Percentiles rank a stretch among this genome's conserved stretches.
These are phyloP conservation scores for Camellia granthamiana DNA, from an alignment of 148 eudicot species.

Conservation along the genomic window DNA sequence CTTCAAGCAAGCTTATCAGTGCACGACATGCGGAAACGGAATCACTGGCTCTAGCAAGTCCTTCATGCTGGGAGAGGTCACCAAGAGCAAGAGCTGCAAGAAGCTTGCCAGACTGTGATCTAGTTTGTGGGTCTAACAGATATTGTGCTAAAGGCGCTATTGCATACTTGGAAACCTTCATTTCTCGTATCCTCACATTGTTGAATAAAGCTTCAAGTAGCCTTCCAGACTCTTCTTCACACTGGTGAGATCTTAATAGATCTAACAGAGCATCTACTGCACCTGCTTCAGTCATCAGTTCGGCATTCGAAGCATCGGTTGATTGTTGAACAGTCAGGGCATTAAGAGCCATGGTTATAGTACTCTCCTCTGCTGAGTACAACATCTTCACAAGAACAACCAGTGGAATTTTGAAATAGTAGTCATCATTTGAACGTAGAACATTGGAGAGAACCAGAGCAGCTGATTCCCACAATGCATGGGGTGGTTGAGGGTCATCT, in stretches of 20 bases:
- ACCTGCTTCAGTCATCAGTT: conserved; percentile 71
- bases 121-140: conserved; percentile 75
- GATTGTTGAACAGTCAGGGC: conserved; percentile 61
- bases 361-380: conserved; percentile 50
- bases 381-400: conserved; percentile 73
- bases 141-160: conserved; percentile 75
- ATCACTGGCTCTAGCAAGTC: conserved; percentile 67
- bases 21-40: conserved; percentile 78
- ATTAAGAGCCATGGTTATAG: conserved; percentile 50
- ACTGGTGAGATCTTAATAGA: conserved; percentile 62
- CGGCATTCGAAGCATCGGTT: conserved; percentile 54
- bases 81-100: conserved; percentile 84
- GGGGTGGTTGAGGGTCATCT: conserved; percentile 67
- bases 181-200: conserved; percentile 58
- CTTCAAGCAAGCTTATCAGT: conserved; percentile 63
- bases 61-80: conserved; percentile 80
- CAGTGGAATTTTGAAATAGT: conserved; percentile 58
- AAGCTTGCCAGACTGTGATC: conserved; percentile 57
- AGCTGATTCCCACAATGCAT: conserved; percentile 75
- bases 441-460: conserved; percentile 62
- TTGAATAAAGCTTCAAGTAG: conserved; percentile 73
- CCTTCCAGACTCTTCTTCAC: conserved; percentile 70
- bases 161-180: conserved; percentile 67
- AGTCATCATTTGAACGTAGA: conserved; percentile 44
- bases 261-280: conserved; percentile 67